These are phyloP conservation scores for Ramalina peruviana DNA, from an alignment of 495 filamentous ascomycete species.

Conservation along the genomic window DNA sequence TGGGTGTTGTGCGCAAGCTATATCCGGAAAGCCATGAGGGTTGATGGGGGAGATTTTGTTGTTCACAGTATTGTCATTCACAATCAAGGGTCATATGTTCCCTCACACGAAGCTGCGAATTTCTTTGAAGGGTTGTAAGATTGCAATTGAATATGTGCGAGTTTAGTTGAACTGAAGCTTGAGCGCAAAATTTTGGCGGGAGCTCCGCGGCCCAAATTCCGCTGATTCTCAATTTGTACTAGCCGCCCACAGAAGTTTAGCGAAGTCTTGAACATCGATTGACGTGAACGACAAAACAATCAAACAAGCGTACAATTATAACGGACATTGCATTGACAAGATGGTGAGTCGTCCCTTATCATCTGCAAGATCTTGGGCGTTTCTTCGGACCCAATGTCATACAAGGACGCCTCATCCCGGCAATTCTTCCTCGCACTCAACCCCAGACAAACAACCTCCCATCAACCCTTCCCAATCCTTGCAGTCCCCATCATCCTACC, in stretches of 20 bases:
- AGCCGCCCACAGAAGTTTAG: conserved; percentile 15
- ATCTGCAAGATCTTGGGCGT: not conserved
- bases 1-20: not conserved
- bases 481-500: not conserved
- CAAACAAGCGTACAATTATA: not conserved
- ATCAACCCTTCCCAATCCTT: not conserved
- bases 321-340: conserved; percentile 22
- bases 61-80: too few species aligned
- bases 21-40: not conserved
- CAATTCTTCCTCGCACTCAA: not conserved
- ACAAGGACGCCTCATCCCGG: not conserved
- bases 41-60: too few species aligned
- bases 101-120: too few species aligned
- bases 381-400: not conserved
- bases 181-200: conserved; percentile 2
- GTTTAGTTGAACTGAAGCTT: too few species aligned
- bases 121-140: too few species aligned
- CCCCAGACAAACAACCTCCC: not conserved
- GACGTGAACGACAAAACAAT: conserved; percentile 1
- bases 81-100: too few species aligned
- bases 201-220: not conserved
- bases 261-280: conserved; percentile 4
- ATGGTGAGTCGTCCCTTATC: conserved; percentile 33
- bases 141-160: too few species aligned
- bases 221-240: conserved; percentile 4